Percentiles rank a stretch among this genome's conserved stretches.
These are phyloP conservation scores for Neonectria punicea DNA, from an alignment of 2,329 filamentous ascomycete genomes.

Conservation along the genomic window DNA sequence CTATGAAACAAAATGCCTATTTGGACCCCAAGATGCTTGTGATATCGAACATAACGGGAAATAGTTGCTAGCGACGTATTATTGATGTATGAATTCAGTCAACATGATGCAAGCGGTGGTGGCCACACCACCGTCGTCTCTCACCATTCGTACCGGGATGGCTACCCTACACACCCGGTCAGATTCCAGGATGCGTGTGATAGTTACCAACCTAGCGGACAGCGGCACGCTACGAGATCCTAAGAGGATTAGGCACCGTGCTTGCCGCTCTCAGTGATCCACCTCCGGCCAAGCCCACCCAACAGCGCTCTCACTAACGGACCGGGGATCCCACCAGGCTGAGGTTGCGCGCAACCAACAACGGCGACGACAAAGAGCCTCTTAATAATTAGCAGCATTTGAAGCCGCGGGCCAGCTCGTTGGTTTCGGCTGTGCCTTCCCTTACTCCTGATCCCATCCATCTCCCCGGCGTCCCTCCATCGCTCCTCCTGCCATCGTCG, in stretches of 20 bases:
- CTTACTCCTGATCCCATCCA: conserved; percentile 11
- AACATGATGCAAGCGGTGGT: not conserved
- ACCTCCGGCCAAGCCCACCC: conserved; percentile 1
- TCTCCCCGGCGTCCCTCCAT: conserved; percentile 3
- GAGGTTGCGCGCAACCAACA: conserved; percentile 1
- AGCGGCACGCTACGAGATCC: not conserved
- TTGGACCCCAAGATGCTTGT: not conserved
- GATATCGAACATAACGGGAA: not conserved
- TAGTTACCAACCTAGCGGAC: not conserved
- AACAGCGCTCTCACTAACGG: conserved; percentile 1
- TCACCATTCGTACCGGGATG: not conserved
- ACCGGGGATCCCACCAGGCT: conserved; percentile 9
- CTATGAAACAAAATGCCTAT: not conserved
- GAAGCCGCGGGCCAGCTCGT: conserved; percentile 5
- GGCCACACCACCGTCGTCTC: not conserved
- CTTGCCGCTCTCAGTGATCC: not conserved
- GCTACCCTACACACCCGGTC: not conserved
- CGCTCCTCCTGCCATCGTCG: not conserved
- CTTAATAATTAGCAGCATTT: conserved; percentile 3
- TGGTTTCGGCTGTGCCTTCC: not conserved
- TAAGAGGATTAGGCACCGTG: not conserved
- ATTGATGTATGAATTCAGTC: not conserved
- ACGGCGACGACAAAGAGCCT: conserved; percentile 11
- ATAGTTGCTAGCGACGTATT: not conserved
- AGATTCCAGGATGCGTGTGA: not conserved